Conservation (phyloP, 306 rosid species). For the Dryas octopetala region DNA sequence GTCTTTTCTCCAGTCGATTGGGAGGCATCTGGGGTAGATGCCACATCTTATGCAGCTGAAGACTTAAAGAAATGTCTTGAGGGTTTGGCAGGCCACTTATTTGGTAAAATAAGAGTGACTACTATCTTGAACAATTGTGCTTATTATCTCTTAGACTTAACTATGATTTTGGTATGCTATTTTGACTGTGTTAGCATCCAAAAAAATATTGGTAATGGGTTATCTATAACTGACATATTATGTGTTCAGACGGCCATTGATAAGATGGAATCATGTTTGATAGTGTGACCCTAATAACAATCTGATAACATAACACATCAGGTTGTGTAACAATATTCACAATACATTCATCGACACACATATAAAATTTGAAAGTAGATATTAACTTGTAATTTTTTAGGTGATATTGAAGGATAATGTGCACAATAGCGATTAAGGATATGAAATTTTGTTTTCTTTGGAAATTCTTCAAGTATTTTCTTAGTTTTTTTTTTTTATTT, state of each 20-base stretch:
- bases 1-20: constrained; percentile 77
- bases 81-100: constrained; percentile 89
- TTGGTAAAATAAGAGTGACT: constrained; percentile 57
- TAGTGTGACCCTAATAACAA: too few species aligned
- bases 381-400: not conserved
- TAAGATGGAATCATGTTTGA: too few species aligned
- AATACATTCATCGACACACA: too few species aligned
- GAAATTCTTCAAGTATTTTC: not conserved
- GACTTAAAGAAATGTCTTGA: constrained; percentile 94
- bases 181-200: not conserved
- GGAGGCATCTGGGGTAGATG: constrained; percentile 73
- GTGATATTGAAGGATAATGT: not conserved
- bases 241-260: too few species aligned
- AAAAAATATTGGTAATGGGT: not conserved
- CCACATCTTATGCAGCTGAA: constrained; percentile 70
- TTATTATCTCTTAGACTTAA: not conserved
- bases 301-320: too few species aligned
- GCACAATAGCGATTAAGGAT: not conserved
- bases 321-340: too few species aligned
- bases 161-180: not conserved
- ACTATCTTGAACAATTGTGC: not conserved
- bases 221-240: too few species aligned
- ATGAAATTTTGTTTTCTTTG: not conserved
- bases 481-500: not conserved
- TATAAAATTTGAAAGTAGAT: too few species aligned